Base-by-base conservation (phyloP, 805 yeast species). In the Metschnikowia shivogae region DNA sequence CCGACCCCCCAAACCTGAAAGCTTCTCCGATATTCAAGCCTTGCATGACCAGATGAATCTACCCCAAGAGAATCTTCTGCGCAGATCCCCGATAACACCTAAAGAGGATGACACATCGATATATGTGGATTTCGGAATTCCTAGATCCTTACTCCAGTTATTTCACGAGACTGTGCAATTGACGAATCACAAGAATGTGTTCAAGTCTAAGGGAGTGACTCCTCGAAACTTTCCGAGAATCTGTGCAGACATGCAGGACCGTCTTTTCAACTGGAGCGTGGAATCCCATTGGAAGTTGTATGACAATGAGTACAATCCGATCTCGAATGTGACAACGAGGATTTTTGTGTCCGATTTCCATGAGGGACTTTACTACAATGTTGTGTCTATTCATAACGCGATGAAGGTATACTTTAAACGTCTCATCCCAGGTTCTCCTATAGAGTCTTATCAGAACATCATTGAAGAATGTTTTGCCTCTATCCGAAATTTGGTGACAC, bases 221-320 rank as follows among this genome's bases (percentile, higher is more conserved):
- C 82, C 83, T 0, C 61, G 82, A 34, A 78, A 78, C 52, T 79
- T 77, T 55, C 82, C 82, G 4, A 67, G 69, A 43, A 63, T 77
- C 3, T 78, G 82, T 52, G 77, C 81, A 42, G 82, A 78, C 42
- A 54, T 73, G 3, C 81, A 78, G 48, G 82, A 78, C 44, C 72
- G 68, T 31, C 57, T 79, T 17, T 46, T 70, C 36, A 65, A 60
- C 40, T 79, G 82, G 82, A 64, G 61, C 36, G 55, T 69, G 13
- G 71, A 67, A 17, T 48, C 50, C 22, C 43, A 56, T 17, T 76
- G 81, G 81, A 57, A 60, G 32, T 55, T 77, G 22, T 64, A 67
- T 51, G 55, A 56, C 30, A 46, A 54, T 33, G 37, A 48, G 28
- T 58, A 60, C 10, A 48, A 53, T 13, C 45, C 57, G 7, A 46